These are phyloP conservation scores for Penicillium italicum DNA, from an alignment of 2,329 filamentous ascomycete genomes.

Conservation along the genomic window DNA sequence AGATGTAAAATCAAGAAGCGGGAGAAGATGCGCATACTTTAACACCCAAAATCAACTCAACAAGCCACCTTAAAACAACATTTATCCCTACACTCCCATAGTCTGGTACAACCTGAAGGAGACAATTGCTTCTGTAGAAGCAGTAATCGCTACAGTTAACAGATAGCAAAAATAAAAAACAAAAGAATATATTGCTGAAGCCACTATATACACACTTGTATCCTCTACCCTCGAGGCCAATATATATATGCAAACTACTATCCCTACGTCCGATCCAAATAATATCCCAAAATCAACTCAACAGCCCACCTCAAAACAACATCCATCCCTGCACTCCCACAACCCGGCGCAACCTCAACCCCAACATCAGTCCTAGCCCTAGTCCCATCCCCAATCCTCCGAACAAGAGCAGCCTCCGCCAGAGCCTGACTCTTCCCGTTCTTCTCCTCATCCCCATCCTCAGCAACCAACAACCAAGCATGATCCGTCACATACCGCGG, in stretches of 20 bases:
- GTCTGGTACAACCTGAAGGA: too few species aligned
- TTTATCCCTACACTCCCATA: too few species aligned
- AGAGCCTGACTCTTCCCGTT: neutral
- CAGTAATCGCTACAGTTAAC: neutral
- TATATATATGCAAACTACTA: neutral
- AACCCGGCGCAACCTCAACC: constrained; percentile 47
- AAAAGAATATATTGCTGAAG: neutral
- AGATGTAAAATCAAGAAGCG: too few species aligned
- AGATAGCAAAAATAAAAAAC: neutral
- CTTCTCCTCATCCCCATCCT: constrained; percentile 56
- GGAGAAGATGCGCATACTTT: too few species aligned
- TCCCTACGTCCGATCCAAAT: constrained; percentile 1
- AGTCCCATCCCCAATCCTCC: constrained; percentile 32
- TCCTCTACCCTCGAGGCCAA: too few species aligned
- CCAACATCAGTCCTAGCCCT: constrained; percentile 47
- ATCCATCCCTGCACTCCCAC: constrained; percentile 57
- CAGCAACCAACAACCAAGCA: constrained; percentile 68
- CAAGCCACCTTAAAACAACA: too few species aligned
- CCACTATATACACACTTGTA: neutral
- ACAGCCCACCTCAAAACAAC: constrained; percentile 67
- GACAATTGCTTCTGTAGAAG: too few species aligned
- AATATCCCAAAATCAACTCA: constrained; percentile 52
- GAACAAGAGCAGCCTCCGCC: constrained; percentile 25
- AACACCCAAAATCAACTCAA: too few species aligned
- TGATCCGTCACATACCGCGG: constrained; percentile 85